Evolutionary conservation across 1,284 basidiomycete species (phyloP).

Genomic region (Acaromyces ingoldii): DNA sequence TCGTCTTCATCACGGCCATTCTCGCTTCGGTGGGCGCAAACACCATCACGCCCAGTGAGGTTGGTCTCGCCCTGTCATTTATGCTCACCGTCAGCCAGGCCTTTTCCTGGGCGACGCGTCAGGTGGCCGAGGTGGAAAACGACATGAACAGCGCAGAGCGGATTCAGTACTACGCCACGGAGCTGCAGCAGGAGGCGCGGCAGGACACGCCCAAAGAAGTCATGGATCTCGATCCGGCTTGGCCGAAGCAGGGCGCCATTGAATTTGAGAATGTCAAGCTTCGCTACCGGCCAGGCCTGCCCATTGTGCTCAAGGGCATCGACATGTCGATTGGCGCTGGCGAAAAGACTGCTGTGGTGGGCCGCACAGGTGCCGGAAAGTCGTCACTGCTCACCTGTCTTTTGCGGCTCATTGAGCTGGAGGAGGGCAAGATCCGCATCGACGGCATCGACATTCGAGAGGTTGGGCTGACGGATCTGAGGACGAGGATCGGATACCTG

Average conservation of each 20-base stretch:
- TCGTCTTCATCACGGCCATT: constrained; percentile 44
- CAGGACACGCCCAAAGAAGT: constrained; percentile 35
- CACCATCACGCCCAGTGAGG: constrained; percentile 13
- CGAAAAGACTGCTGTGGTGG: constrained; percentile 59
- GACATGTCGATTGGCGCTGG: constrained; percentile 53
- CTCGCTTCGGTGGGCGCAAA: constrained; percentile 28
- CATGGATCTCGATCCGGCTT: constrained; percentile 30
- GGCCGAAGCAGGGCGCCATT: constrained; percentile 49
- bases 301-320: constrained; percentile 56
- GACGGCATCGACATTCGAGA: constrained; percentile 62
- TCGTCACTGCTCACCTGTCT: constrained; percentile 67
- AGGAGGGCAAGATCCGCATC: constrained; percentile 63
- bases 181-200: constrained; percentile 46
- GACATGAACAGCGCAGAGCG: constrained; percentile 51
- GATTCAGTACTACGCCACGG: constrained; percentile 43
- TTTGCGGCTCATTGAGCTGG: constrained; percentile 67
- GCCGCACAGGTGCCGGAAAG: constrained; percentile 60
- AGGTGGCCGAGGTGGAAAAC: constrained; percentile 53
- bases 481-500: constrained; percentile 38
- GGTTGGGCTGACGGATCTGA: constrained; percentile 55
- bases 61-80: constrained; percentile 46
- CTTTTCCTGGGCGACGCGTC: constrained; percentile 48
- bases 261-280: constrained; percentile 50
- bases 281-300: constrained; percentile 56
- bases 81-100: constrained; percentile 43